Base-by-base conservation (phyloP, 2,329 filamentous ascomycete genomes). In the Trichoderma atrobrunneum region DNA sequence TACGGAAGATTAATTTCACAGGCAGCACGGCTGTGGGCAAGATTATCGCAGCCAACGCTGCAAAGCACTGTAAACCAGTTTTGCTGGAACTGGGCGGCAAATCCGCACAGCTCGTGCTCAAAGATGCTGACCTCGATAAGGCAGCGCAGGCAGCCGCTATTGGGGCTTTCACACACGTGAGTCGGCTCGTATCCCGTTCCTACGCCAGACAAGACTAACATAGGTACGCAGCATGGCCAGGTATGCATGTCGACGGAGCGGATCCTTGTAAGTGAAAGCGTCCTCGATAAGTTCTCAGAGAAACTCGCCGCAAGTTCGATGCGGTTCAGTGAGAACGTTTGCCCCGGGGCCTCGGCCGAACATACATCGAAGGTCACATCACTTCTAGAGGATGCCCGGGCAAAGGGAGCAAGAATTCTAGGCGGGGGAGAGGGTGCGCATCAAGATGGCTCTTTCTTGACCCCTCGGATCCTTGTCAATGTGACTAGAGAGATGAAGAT, bases 1-100 rank as follows among this genome's bases (percentile, higher is more conserved):
- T 83, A 72, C 91, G 90, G 79, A 96, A 97, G 83, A 86, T 97
- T 79, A 96, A 94, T 82, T 97, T 97, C 81, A 97, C 94, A 0
- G 94, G 94, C 39, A 92, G 89, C 77, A 94, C 93, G 0, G 80
- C 80, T 0, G 90, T 96, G 0, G 94, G 93, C 1, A 87, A 89
- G 36, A 91, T 94, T 78, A 89, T 97, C 72, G 92, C 89, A 8
- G 84, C 86, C 26, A 85, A 88, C 11, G 92, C 92, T 0, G 94
- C 91, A 36, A 88, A 91, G 78, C 83, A 92, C 76, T 85, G 96
- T 54, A 97, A 97, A 84, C 93, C 93, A 0, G 87, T 92, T 1
- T 84, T 97, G 1, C 86, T 97, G 76, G 94, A 97, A 80, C 85
- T 43, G 6, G 36, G 36, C 36, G 36, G 36, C 16, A 43, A 43